Evolutionary conservation across 768 basidiomycete species (phyloP).

Genomic region (Pisolithus tinctorius): DNA sequence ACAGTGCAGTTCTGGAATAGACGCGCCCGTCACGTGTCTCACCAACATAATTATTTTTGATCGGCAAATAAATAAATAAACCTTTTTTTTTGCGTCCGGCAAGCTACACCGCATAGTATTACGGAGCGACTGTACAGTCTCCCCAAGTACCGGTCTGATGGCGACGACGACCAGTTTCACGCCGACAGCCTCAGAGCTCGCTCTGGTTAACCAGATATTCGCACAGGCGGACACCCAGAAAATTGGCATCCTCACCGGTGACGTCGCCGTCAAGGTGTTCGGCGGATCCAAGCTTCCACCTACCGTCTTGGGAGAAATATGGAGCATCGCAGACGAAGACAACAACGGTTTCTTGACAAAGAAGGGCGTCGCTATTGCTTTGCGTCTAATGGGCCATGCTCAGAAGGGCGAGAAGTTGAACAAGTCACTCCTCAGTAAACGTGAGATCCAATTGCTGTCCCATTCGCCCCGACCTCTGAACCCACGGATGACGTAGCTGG

Average conservation of each 20-base stretch:
- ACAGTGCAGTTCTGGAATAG: not conserved
- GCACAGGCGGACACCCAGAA: constrained; percentile 67
- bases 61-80: not conserved
- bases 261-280: constrained; percentile 84
- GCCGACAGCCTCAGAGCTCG: constrained; percentile 42
- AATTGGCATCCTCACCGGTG: constrained; percentile 81
- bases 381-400: constrained; percentile 90
- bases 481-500: constrained; percentile 50
- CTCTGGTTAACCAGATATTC: constrained; percentile 71
- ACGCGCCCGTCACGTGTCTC: constrained; percentile 28
- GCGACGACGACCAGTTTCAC: constrained; percentile 30
- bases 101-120: not conserved
- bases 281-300: constrained; percentile 76
- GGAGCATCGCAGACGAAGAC: constrained; percentile 87
- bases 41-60: not conserved
- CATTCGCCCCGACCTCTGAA: constrained; percentile 8
- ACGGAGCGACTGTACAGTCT: not conserved
- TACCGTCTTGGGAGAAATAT: constrained; percentile 81
- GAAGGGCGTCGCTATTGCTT: constrained; percentile 80
- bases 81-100: not conserved
- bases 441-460: constrained; percentile 39
- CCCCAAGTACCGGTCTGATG: constrained; percentile 22
- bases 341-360: constrained; percentile 90
- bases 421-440: constrained; percentile 56
- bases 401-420: constrained; percentile 76